Evolutionary conservation across 345 rosid genomes (phyloP).

Genomic region (Gossypium thurberi): DNA sequence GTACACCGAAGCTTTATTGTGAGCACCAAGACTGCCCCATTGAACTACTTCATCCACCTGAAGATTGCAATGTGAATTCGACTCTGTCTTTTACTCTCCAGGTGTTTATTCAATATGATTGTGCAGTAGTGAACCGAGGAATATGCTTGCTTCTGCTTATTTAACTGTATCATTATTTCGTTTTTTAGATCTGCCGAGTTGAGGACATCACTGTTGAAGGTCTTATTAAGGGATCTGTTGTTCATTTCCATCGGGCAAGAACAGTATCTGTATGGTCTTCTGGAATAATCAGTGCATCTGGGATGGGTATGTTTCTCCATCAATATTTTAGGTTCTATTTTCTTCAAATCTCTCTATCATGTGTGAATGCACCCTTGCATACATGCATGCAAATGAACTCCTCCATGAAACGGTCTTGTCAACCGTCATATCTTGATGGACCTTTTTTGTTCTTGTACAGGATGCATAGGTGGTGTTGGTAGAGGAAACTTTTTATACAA

Average conservation of each 20-base stretch:
- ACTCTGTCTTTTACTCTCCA: conserved; percentile 94
- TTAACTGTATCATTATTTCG: conserved; percentile 21
- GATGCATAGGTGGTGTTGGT: conserved; percentile 92
- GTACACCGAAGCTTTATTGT: conserved; percentile 86
- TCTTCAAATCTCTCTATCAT: background rate
- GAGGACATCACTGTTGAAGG: conserved; percentile 88
- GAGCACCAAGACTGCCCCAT: conserved; percentile 69
- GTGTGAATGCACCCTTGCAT: background rate
- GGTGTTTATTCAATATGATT: conserved; percentile 38
- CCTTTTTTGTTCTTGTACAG: conserved; percentile 38
- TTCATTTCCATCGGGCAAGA: conserved; percentile 91
- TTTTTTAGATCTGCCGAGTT: conserved; percentile 82
- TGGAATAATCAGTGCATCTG: conserved; percentile 25
- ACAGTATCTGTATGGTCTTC: conserved; percentile 63
- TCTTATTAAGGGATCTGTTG: conserved; percentile 79
- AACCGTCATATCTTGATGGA: conserved; percentile 13
- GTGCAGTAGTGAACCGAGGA: conserved; percentile 7
- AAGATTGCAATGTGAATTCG: conserved; percentile 96
- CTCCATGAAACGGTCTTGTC: background rate
- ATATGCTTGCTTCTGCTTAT: conserved; percentile 14
- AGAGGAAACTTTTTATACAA: conserved; percentile 57
- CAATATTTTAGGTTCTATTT: background rate
- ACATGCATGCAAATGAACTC: background rate
- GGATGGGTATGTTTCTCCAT: conserved; percentile 57
- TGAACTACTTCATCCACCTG: conserved; percentile 89